Evolutionary conservation across 2,329 filamentous ascomycete species (phyloP).

Genomic region (Colletotrichum gloeosporioides): DNA sequence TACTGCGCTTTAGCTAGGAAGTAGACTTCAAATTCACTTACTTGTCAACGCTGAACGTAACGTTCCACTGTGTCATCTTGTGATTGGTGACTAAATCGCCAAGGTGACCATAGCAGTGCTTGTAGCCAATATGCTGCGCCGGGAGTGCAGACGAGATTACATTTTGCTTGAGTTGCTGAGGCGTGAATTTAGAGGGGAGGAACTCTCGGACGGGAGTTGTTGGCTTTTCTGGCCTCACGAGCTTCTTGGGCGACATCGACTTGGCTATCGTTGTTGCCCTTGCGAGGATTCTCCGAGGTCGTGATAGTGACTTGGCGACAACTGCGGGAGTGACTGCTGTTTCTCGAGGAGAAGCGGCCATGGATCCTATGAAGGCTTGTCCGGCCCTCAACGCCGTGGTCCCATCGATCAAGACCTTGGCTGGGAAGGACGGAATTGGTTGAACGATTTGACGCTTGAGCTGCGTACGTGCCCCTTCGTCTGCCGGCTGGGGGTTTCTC

Average conservation of each 20-base stretch:
- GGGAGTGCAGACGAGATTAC: neutral
- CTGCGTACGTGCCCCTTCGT: neutral
- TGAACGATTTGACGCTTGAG: neutral
- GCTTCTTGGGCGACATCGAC: neutral
- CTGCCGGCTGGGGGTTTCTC: neutral
- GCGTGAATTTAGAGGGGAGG: neutral
- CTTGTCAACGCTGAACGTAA: neutral
- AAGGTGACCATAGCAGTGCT: neutral
- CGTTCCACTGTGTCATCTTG: neutral
- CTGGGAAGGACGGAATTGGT: neutral
- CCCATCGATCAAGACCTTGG: neutral
- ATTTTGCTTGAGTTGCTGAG: neutral
- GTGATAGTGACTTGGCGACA: neutral
- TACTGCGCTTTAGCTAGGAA: neutral
- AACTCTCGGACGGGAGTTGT: neutral
- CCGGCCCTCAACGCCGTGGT: neutral
- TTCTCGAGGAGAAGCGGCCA: neutral
- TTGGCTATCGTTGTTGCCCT: neutral
- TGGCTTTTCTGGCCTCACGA: neutral
- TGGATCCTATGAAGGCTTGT: neutral
- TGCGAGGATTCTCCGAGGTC: neutral
- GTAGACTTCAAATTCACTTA: neutral
- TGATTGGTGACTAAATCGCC: neutral
- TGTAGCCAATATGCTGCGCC: neutral
- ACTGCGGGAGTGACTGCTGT: neutral